phyloP scores from a whole-genome alignment of 1,139 yeast species.

The Magnusiomyces suaveolens region DNA sequence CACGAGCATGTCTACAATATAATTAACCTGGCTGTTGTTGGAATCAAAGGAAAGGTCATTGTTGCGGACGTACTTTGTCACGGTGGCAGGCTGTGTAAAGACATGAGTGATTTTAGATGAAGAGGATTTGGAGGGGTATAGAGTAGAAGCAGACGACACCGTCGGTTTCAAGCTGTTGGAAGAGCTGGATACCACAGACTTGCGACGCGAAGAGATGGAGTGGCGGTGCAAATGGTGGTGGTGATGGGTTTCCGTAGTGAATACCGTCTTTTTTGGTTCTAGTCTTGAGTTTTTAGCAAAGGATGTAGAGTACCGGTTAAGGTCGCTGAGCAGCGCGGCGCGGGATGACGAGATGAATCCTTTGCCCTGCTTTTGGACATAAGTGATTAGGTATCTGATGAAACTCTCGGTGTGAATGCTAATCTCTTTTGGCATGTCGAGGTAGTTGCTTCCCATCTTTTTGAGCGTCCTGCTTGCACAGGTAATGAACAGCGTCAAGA shows the following conservation, averaged over 20 bases:
- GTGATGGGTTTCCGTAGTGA: neutral
- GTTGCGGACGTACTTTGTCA: neutral
- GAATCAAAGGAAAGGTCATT: neutral
- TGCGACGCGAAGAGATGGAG: neutral
- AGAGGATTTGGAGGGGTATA: neutral
- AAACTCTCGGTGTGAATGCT: neutral
- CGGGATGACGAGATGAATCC: neutral
- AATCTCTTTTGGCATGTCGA: neutral
- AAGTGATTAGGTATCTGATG: conserved; percentile 2
- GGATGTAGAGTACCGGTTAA: neutral
- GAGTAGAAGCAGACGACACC: neutral
- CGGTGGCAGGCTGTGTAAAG: neutral
- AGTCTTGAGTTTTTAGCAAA: neutral
- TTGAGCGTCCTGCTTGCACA: neutral
- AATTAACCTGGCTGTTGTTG: neutral
- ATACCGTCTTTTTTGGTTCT: conserved; percentile 3
- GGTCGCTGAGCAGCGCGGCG: neutral
- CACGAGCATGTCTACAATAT: neutral
- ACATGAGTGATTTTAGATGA: neutral
- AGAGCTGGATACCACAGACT: neutral
- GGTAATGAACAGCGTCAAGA: neutral
- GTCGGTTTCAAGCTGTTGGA: neutral
- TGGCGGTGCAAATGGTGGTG: neutral
- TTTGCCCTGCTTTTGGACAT: neutral
- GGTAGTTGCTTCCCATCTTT: neutral